Percentiles rank a stretch among this genome's conserved stretches.
Evolutionary conservation across 441 rosid species (phyloP).

Genomic region (Gossypium schwendimanii): DNA sequence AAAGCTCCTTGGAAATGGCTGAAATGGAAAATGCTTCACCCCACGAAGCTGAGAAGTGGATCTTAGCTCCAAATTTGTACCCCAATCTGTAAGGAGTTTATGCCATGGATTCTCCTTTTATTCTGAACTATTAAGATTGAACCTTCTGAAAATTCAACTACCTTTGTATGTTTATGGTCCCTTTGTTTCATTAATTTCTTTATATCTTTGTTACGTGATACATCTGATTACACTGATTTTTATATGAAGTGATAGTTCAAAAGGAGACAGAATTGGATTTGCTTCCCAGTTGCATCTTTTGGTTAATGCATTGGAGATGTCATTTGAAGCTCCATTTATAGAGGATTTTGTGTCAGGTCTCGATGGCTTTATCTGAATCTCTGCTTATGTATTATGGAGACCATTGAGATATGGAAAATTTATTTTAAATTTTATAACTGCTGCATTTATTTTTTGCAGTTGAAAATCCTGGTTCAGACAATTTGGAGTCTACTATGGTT

Average conservation of each 20-base stretch:
- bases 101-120: slow-evolving; percentile 17
- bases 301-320: slow-evolving; percentile 63
- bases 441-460: slow-evolving; percentile 36
- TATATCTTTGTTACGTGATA: slow-evolving; percentile 13
- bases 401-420: background rate
- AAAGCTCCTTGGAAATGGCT: slow-evolving; percentile 91
- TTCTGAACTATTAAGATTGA: background rate
- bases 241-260: slow-evolving; percentile 46
- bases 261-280: slow-evolving; percentile 61
- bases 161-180: slow-evolving; percentile 9
- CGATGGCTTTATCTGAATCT: slow-evolving; percentile 19
- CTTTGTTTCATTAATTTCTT: slow-evolving; percentile 14
- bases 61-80: slow-evolving; percentile 54
- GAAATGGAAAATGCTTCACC: slow-evolving; percentile 92
- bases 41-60: slow-evolving; percentile 92
- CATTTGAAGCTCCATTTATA: slow-evolving; percentile 78
- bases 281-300: slow-evolving; percentile 77
- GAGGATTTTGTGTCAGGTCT: slow-evolving; percentile 96
- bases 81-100: slow-evolving; percentile 55
- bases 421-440: background rate
- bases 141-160: background rate
- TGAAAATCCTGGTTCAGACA: slow-evolving; percentile 64
- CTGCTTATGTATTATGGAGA: background rate
- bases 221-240: slow-evolving; percentile 10
- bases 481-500: slow-evolving; percentile 64